Evolutionary conservation across 2,329 filamentous ascomycete genomes (phyloP).

Genomic region (Alternaria brassicae): DNA sequence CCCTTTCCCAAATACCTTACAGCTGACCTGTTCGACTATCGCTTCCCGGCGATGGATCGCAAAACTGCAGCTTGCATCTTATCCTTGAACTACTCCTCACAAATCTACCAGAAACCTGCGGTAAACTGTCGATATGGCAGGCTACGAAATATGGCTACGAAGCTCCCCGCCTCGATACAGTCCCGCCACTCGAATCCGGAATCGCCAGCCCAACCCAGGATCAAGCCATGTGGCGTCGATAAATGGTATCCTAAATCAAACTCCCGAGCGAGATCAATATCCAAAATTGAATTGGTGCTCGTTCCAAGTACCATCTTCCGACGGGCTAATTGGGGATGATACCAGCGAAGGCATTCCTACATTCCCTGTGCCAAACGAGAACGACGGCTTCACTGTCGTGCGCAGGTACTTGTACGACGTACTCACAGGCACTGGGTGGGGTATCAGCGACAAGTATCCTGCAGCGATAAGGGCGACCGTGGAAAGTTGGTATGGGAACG

Average conservation of each 20-base stretch:
- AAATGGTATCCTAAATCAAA: not conserved
- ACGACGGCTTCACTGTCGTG: conserved; percentile 1
- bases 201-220: not conserved
- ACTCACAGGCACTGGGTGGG: not conserved
- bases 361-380: not conserved
- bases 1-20: not conserved
- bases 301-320: not conserved
- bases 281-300: not conserved
- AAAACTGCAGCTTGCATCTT: not conserved
- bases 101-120: not conserved
- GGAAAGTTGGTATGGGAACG: conserved; percentile 1
- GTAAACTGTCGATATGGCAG: not conserved
- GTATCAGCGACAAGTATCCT: not conserved
- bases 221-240: not conserved
- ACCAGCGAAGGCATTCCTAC: not conserved
- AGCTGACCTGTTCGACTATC: not conserved
- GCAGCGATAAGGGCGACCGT: not conserved
- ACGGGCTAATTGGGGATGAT: not conserved
- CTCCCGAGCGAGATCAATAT: not conserved
- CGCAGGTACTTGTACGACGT: not conserved
- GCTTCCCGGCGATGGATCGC: not conserved
- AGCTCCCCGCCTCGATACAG: not conserved
- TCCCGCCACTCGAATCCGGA: not conserved
- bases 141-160: not conserved
- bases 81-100: not conserved